Evolutionary conservation across 352 stramenopile genomes (phyloP).

Genomic region (Phytophthora tubulina): DNA sequence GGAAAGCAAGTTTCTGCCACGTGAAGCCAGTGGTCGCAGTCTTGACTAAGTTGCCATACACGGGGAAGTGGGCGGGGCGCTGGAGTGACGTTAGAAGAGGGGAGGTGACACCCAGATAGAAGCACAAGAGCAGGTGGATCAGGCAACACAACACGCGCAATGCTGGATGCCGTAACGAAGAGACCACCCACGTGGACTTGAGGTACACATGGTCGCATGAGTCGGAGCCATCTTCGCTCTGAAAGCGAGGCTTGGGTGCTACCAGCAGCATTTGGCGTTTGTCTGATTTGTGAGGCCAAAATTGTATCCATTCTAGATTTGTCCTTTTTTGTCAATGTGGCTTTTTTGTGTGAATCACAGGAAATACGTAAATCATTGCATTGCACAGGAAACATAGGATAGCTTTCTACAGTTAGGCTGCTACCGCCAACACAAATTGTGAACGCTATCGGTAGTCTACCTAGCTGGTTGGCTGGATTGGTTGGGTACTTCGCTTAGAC

Average conservation of each 20-base stretch:
- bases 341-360: too few species aligned
- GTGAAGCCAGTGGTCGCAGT: constrained; percentile 32
- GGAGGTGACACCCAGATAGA: constrained; percentile 53
- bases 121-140: constrained; percentile 44
- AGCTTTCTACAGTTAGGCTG: too few species aligned
- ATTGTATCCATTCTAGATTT: too few species aligned
- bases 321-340: neutral
- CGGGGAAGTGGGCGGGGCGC: constrained; percentile 47
- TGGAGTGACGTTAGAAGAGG: constrained; percentile 49
- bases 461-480: too few species aligned
- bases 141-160: constrained; percentile 50
- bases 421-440: too few species aligned
- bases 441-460: too few species aligned
- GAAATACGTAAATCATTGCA: too few species aligned
- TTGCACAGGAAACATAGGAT: too few species aligned
- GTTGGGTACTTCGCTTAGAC: too few species aligned
- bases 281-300: neutral
- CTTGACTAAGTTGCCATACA: constrained; percentile 46
- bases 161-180: constrained; percentile 52
- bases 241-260: constrained; percentile 14
- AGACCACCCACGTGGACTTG: constrained; percentile 49
- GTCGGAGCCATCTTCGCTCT: constrained; percentile 13
- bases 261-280: constrained; percentile 8
- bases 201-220: constrained; percentile 37
- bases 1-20: constrained; percentile 48